These are phyloP conservation scores for Exophiala lecanii-corni DNA, from an alignment of 2,329 filamentous ascomycete genomes.

Conservation along the genomic window DNA sequence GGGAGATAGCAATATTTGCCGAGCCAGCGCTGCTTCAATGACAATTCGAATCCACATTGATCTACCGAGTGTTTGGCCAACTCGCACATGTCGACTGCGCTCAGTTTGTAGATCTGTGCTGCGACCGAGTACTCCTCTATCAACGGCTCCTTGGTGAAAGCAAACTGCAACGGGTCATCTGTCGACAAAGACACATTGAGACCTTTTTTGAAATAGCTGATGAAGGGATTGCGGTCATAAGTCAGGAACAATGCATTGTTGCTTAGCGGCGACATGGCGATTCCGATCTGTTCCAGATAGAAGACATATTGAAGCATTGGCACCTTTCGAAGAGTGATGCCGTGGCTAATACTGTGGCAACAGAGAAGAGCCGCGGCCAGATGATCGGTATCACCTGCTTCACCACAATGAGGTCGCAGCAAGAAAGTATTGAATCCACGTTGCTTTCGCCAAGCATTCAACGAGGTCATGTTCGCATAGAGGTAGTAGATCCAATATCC, in stretches of 20 bases:
- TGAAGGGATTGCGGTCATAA: constrained; percentile 94
- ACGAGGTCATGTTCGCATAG: constrained; percentile 85
- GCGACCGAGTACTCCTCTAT: constrained; percentile 98
- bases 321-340: constrained; percentile 85
- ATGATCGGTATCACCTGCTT: constrained; percentile 95
- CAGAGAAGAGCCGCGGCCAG: constrained; percentile 85
- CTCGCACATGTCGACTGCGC: constrained; percentile 97
- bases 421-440: constrained; percentile 95
- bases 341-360: constrained; percentile 96
- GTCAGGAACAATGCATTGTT: constrained; percentile 96
- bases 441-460: constrained; percentile 86
- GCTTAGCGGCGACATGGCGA: constrained; percentile 98
- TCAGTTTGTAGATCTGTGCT: constrained; percentile 97
- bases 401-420: constrained; percentile 88
- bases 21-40: constrained; percentile 87
- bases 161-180: constrained; percentile 94
- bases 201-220: constrained; percentile 90
- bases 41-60: constrained; percentile 88
- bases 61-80: constrained; percentile 91
- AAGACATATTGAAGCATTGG: constrained; percentile 94
- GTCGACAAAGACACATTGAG: constrained; percentile 95
- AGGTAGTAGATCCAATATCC: constrained; percentile 99
- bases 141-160: constrained; percentile 94
- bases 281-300: constrained; percentile 95
- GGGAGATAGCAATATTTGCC: constrained; percentile 72